phyloP scores from a whole-genome alignment of 75 land plant genomes.

The Pinus albicaulis region DNA sequence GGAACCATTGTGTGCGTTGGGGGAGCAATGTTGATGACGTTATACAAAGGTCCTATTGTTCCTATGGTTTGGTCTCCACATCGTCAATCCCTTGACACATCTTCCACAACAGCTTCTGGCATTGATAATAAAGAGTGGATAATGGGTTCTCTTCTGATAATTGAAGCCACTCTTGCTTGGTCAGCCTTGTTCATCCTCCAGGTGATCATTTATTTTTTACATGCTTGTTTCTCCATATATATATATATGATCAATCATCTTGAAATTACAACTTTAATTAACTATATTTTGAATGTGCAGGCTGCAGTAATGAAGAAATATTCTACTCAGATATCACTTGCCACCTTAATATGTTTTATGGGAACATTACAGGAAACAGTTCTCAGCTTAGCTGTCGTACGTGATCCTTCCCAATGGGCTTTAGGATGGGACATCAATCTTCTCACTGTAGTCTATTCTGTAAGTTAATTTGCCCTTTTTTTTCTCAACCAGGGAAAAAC shows the following conservation, averaged over 20 bases:
- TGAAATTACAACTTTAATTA: no score
- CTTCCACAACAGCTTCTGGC: background rate
- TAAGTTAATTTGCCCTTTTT: constrained; percentile 19
- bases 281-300: constrained; percentile 6
- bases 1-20: constrained; percentile 26
- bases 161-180: constrained; percentile 19
- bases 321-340: constrained; percentile 42
- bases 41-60: constrained; percentile 15
- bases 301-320: constrained; percentile 35
- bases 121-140: constrained; percentile 17
- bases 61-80: background rate
- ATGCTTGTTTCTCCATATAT: no score
- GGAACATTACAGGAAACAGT: constrained; percentile 22
- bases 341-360: constrained; percentile 34
- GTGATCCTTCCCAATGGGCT: constrained; percentile 20
- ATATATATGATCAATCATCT: background rate
- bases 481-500: background rate
- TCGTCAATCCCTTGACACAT: background rate
- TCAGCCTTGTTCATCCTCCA: constrained; percentile 28
- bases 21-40: background rate
- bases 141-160: constrained; percentile 25
- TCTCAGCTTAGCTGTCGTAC: constrained; percentile 22
- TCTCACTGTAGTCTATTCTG: constrained; percentile 39
- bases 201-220: background rate
- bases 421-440: constrained; percentile 23